These are phyloP conservation scores for Ustilago loliicola DNA, from an alignment of 1,284 basidiomycete species.

Conservation along the genomic window DNA sequence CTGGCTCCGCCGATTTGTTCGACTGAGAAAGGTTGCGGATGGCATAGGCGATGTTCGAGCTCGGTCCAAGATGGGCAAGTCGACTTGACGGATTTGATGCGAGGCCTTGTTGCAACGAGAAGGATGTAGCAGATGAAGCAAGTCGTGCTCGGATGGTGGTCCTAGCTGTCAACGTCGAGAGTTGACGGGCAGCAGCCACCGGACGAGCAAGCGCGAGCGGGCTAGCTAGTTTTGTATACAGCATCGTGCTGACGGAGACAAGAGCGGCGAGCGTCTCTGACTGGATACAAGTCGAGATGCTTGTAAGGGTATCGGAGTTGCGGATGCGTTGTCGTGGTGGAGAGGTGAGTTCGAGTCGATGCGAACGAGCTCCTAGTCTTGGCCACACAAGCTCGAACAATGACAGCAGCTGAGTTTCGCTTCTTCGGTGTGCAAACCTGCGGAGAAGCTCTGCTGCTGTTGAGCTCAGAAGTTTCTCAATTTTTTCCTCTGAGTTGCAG, in stretches of 20 bases:
- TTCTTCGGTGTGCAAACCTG: background rate
- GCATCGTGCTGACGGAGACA: conserved; percentile 18
- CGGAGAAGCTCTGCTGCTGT: too few relatives aligned
- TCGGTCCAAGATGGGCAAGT: conserved; percentile 5
- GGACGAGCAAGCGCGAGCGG: conserved; percentile 35
- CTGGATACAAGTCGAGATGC: conserved; percentile 8
- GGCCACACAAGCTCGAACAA: background rate
- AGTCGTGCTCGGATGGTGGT: conserved; percentile 21
- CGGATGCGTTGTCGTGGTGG: background rate
- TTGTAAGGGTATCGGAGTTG: conserved; percentile 1
- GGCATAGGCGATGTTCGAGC: conserved; percentile 15
- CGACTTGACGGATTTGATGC: conserved; percentile 2
- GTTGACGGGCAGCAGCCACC: conserved; percentile 26
- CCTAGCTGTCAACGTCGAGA: conserved; percentile 30
- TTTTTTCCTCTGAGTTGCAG: conserved; percentile 19
- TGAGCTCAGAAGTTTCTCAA: conserved; percentile 27
- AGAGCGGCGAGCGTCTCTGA: background rate
- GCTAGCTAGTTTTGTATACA: conserved; percentile 40
- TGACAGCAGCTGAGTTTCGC: conserved; percentile 1
- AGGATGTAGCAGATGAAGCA: conserved; percentile 3
- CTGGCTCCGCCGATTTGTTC: conserved; percentile 17
- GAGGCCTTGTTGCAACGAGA: conserved; percentile 5
- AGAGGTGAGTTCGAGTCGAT: background rate
- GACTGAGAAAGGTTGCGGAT: conserved; percentile 33
- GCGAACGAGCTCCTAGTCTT: background rate